Evolutionary conservation across 2,329 filamentous ascomycete species (phyloP), one percentile per base, ranked within the genome.

Genomic region (Apiospora koreana): DNA sequence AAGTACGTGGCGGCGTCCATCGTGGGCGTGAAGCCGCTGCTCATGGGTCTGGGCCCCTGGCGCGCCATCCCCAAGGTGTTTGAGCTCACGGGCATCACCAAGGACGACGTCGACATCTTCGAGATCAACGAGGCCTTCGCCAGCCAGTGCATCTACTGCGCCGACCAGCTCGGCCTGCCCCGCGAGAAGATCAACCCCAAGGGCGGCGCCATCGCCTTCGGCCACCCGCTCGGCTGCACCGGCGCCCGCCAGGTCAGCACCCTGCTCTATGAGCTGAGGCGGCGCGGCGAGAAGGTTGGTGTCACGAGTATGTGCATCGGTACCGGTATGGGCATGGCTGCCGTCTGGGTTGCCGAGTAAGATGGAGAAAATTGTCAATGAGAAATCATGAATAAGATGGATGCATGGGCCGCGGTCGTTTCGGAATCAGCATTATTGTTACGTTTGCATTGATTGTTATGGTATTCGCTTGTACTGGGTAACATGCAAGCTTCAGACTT

Each of bases 51-150:
- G 75, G 96, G 96, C 1, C 96, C 96, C 67, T 97, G 94, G 90
- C 95, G 95, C 83, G 95, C 96, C 70, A 98, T 99, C 78, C 96
- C 96, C 74, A 93, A 95, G 80, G 95, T 94, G 4, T 91, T 98
- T 70, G 88, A 93, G 80, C 95, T 96, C 81, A 93, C 95, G 0
- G 94, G 95, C 71, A 90, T 99, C 76, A 87, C 86, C 80, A 94
- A 92, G 82, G 92, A 97, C 70, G 95, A 98, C 75, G 94, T 99
- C 41, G 96, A 98, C 80, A 95, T 98, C 79, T 98, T 89, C 79
- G 96, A 99, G 89, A 98, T 99, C 88, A 99, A 99, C 86, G 96
- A 99, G 88, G 96, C 96, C 1, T 99, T 99, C 81, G 96, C 96
- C 42, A 93, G 90, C 73, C 95, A 98, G 87, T 97, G 94, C 82